Conservation (phyloP, 345 rosid genomes). For the Brassica juncea region DNA sequence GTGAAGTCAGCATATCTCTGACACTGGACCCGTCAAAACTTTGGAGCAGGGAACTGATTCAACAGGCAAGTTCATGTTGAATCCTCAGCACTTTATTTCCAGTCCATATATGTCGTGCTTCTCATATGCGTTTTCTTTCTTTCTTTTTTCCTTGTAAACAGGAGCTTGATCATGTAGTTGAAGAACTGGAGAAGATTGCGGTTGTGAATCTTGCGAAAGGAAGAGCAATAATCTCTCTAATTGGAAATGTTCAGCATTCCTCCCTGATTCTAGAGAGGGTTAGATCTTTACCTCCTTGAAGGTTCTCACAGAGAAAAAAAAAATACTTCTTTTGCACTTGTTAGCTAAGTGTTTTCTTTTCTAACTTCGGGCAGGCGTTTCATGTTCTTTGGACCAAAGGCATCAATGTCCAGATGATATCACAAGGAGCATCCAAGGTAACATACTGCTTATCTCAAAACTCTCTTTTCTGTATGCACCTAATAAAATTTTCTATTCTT, state of each 20-base stretch:
- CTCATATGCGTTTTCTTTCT: background rate
- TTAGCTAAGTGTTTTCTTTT: background rate
- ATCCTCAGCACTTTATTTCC: slow-evolving; percentile 1
- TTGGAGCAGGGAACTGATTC: slow-evolving; percentile 97
- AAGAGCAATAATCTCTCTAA: slow-evolving; percentile 92
- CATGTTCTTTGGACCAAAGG: slow-evolving; percentile 78
- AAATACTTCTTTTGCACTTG: slow-evolving; percentile 19
- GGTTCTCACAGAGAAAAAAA: background rate
- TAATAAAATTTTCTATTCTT: background rate
- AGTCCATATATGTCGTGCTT: background rate
- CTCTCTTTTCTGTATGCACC: background rate
- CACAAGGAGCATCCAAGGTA: slow-evolving; percentile 99
- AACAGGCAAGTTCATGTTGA: slow-evolving; percentile 72
- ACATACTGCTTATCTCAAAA: slow-evolving; percentile 5
- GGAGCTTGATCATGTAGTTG: slow-evolving; percentile 98
- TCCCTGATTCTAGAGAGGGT: slow-evolving; percentile 96
- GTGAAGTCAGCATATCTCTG: slow-evolving; percentile 99
- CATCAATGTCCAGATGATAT: slow-evolving; percentile 98
- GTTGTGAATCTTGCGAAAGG: slow-evolving; percentile 80
- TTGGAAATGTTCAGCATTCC: slow-evolving; percentile 91
- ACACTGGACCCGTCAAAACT: slow-evolving; percentile 95
- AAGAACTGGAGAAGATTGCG: slow-evolving; percentile 97
- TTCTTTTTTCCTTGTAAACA: slow-evolving; percentile 32
- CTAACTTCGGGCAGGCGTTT: slow-evolving; percentile 58
- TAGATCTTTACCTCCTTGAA: slow-evolving; percentile 23